These are phyloP conservation scores for Dactylonectria macrodidyma DNA, from an alignment of 2,329 filamentous ascomycete genomes.

Conservation along the genomic window DNA sequence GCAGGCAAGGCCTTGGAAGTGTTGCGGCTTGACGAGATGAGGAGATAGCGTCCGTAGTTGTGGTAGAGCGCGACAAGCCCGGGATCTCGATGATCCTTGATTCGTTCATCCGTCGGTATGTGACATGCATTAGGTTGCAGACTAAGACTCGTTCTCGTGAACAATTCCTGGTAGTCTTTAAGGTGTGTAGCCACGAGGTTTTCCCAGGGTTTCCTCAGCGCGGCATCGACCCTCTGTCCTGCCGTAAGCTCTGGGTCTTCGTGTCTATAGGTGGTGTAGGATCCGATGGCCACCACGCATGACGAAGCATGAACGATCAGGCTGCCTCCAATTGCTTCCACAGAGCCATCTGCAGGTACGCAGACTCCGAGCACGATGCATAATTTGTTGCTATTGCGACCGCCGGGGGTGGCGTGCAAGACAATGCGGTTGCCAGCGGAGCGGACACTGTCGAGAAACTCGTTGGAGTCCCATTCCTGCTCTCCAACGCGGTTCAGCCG, in stretches of 20 bases:
- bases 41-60: conserved; percentile 52
- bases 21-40: conserved; percentile 46
- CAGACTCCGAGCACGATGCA: conserved; percentile 34
- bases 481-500: conserved; percentile 44
- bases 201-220: conserved; percentile 38
- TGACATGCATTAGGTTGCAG: conserved; percentile 41
- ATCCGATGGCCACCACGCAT: conserved; percentile 40
- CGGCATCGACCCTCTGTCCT: conserved; percentile 41
- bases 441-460: conserved; percentile 43
- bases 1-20: conserved; percentile 47
- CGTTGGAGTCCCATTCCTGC: conserved; percentile 46
- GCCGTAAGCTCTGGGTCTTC: conserved; percentile 39
- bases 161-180: conserved; percentile 40
- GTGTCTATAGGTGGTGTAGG: conserved; percentile 43
- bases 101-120: conserved; percentile 40
- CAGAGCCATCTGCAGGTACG: conserved; percentile 11
- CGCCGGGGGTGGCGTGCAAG: conserved; percentile 42
- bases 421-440: conserved; percentile 33
- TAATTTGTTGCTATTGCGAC: conserved; percentile 38
- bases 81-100: conserved; percentile 39
- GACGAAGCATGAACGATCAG: conserved; percentile 27
- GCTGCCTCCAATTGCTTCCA: conserved; percentile 38
- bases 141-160: conserved; percentile 35
- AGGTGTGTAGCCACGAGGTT: conserved; percentile 30
- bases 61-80: conserved; percentile 49